Evolutionary conservation across 2,329 filamentous ascomycete species (phyloP).

Genomic region (Malbranchea cinnamomea): DNA sequence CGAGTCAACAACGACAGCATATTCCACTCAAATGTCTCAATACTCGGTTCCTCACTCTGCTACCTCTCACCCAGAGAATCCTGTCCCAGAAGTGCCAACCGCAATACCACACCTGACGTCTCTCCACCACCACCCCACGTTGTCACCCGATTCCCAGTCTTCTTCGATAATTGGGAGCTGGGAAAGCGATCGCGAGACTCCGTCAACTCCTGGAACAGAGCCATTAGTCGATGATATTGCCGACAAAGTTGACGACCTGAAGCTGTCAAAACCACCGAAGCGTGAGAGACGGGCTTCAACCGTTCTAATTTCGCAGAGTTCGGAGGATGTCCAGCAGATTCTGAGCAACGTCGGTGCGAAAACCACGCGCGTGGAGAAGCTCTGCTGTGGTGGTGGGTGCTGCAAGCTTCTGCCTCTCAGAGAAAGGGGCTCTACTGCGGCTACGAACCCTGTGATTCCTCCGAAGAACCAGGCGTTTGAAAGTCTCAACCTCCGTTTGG

Average conservation of each 20-base stretch:
- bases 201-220: constrained; percentile 28
- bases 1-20: constrained; percentile 12
- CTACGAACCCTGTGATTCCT: constrained; percentile 34
- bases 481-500: constrained; percentile 62
- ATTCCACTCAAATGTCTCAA: constrained; percentile 14
- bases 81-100: constrained; percentile 33
- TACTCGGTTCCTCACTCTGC: constrained; percentile 21
- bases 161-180: constrained; percentile 18
- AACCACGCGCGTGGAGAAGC: constrained; percentile 46
- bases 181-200: constrained; percentile 22
- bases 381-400: constrained; percentile 51
- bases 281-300: constrained; percentile 30
- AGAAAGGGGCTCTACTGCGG: constrained; percentile 23
- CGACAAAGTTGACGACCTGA: constrained; percentile 16
- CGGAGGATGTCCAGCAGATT: constrained; percentile 43
- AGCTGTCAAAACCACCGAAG: constrained; percentile 9
- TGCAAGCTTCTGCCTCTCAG: constrained; percentile 44
- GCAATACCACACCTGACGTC: constrained; percentile 22
- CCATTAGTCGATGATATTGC: constrained; percentile 17
- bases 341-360: constrained; percentile 40
- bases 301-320: constrained; percentile 40
- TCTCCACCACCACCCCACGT: constrained; percentile 19
- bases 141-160: constrained; percentile 15
- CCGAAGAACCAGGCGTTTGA: constrained; percentile 78
- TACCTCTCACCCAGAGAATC: constrained; percentile 33